Evolutionary conservation across 805 yeast species (phyloP), one percentile per base, ranked within the genome.

Genomic region (Tetrapisispora pingtungensis): DNA sequence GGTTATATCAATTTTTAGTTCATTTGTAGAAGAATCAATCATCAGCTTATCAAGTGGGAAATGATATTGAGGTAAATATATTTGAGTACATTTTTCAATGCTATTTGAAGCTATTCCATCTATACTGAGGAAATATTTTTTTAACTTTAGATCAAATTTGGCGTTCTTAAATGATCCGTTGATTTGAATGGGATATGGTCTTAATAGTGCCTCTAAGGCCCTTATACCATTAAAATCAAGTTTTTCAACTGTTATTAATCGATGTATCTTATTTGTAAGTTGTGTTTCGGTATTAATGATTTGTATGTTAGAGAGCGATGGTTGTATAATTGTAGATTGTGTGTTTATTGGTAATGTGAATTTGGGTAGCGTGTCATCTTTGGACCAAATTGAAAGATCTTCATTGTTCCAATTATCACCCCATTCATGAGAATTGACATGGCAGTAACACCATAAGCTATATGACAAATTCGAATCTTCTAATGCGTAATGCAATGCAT

Each of bases 401-500:
- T 90, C 98, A 52, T 87, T 80, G 56, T 90, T 90, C 95, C 97
- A 90, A 22, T 73, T 61, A 62, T 90, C 98, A 0, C 98, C 98
- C 81, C 84, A 80, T 57, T 75, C 66, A 64, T 93, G 95, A 30
- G 77, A 67, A 58, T 89, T 90, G 35, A 69, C 66, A 7, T 81
- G 69, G 31, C 84, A 74, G 60, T 90, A 90, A 54, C 87, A 78
- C 97, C 98, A 90, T 56, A 80, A 77, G 3, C 95, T 80, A 60
- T 80, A 87, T 37, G 83, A 77, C 55, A 87, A 61, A 41, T 75
- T 73, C 44, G 78, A 72, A 1, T 81, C 81, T 59, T 93, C 97
- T 36, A 90, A 65, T 0, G 93, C 97, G 54, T 66, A 74, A 10
- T 81, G 72, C 38, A 88, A 60, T 0, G 96, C 95, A 64, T 90